Evolutionary conservation across 2,329 filamentous ascomycete genomes (phyloP), one percentile per base, ranked within the genome.

Genomic region (Davidsoniella virescens): DNA sequence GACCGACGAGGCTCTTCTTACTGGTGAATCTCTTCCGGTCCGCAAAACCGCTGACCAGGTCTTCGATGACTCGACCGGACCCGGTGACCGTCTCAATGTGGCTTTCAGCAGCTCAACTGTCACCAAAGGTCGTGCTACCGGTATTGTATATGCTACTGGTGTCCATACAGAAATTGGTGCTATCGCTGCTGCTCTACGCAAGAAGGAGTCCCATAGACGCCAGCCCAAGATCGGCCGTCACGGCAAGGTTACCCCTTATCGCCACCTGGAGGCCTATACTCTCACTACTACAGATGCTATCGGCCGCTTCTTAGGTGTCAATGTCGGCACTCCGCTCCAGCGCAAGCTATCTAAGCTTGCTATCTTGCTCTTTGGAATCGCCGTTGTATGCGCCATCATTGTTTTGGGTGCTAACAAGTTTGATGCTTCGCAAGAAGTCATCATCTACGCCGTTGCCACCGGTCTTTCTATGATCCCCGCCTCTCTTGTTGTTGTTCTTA

Each of bases 261-360:
- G 72, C 57, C 74, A 77, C 54, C 54, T 67, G 16, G 61, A 69
- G 55, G 68, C 67, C 33, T 68, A 63, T 40, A 63, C 63, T 7
- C 56, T 70, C 63, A 80, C 76, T 3, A 61, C 70, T 40, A 70
- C 67, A 10, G 76, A 81, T 59, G 73, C 72, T 5, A 62, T 80
- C 52, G 77, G 76, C 4, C 68, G 71, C 37, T 82, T 85, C 59
- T 67, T 84, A 7, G 80, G 81, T 47, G 71, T 84, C 53, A 80
- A 75, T 50, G 72, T 81, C 10, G 81, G 82, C 44, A 84, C 81
- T 9, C 82, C 81, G 2, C 68, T 85, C 16, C 79, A 84, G 61
- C 72, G 73, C 56, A 83, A 81, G 58, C 67, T 85, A 14, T 81
- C 79, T 44, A 75, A 76, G 60, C 70, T 85, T 46, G 81, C 81